These are phyloP conservation scores for Paspalum notatum DNA, from an alignment of 176 grass and related monocot species.

Conservation along the genomic window DNA sequence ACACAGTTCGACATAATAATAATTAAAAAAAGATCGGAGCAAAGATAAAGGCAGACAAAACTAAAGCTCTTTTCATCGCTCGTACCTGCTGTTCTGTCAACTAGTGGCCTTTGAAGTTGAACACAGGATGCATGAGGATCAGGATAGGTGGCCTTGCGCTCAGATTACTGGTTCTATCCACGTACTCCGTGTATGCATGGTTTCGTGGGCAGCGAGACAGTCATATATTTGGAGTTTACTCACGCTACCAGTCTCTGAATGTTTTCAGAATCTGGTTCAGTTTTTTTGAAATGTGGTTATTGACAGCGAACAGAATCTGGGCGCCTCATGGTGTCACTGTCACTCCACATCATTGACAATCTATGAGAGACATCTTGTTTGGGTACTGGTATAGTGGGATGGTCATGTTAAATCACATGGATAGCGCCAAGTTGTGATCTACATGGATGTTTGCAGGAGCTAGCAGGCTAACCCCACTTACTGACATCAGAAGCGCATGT, in stretches of 20 bases:
- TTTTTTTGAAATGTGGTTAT: neutral
- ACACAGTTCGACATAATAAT: neutral
- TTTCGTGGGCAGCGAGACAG: neutral
- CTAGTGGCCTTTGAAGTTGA: slow-evolving; percentile 13
- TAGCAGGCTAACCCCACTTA: neutral
- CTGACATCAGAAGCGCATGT: neutral
- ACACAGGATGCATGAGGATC: slow-evolving; percentile 25
- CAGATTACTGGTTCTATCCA: neutral
- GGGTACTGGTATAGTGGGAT: neutral
- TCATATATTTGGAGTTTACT: neutral
- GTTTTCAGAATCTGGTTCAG: neutral
- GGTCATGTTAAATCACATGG: neutral
- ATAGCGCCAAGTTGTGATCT: neutral
- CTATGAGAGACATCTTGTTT: neutral
- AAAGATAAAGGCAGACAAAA: slow-evolving; percentile 46
- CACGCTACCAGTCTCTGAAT: neutral
- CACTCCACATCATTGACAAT: neutral
- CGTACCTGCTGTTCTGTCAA: neutral
- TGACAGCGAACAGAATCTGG: neutral
- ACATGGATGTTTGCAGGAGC: neutral
- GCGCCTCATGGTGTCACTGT: neutral
- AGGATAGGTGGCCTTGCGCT: neutral
- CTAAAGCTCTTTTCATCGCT: slow-evolving; percentile 46
- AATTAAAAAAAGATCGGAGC: slow-evolving; percentile 5
- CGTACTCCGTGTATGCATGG: neutral